phyloP scores from a whole-genome alignment of 148 eudicot genomes.

The Rhododendron griersonianum region DNA sequence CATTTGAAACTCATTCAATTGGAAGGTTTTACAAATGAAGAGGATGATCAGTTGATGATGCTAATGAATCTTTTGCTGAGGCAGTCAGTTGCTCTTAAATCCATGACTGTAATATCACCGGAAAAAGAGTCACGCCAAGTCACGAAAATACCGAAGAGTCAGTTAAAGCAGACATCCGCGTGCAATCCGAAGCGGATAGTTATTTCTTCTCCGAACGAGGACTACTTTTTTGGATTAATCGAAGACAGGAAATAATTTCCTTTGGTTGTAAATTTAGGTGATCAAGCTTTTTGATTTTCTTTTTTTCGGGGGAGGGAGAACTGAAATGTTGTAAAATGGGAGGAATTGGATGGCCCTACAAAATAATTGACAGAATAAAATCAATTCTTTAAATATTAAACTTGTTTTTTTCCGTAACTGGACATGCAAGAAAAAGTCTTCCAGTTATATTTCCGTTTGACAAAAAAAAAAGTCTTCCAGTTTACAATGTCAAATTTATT shows the following conservation, averaged over 20 bases:
- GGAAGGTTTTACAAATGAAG: neutral
- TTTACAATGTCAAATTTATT: no score
- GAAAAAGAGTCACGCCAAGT: neutral
- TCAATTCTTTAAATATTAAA: neutral
- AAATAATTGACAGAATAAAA: neutral
- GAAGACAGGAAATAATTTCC: neutral
- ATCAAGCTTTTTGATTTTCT: neutral
- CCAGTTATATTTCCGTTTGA: no score
- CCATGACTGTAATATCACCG: neutral
- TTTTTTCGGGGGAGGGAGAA: neutral
- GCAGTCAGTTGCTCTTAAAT: neutral
- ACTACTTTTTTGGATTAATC: neutral
- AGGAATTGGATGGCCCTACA: neutral
- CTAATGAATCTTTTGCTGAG: slow-evolving; percentile 10
- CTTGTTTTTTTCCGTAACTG: neutral
- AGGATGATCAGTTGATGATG: neutral
- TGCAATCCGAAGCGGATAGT: neutral
- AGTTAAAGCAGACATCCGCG: neutral
- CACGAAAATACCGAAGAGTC: neutral
- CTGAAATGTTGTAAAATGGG: neutral
- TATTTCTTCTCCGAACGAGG: neutral
- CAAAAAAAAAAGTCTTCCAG: no score
- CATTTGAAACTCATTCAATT: neutral
- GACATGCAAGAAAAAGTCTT: no score
- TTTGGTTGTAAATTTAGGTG: neutral